Conservation (phyloP, 2,329 filamentous ascomycete genomes). For the Cladosporium halotolerans region DNA sequence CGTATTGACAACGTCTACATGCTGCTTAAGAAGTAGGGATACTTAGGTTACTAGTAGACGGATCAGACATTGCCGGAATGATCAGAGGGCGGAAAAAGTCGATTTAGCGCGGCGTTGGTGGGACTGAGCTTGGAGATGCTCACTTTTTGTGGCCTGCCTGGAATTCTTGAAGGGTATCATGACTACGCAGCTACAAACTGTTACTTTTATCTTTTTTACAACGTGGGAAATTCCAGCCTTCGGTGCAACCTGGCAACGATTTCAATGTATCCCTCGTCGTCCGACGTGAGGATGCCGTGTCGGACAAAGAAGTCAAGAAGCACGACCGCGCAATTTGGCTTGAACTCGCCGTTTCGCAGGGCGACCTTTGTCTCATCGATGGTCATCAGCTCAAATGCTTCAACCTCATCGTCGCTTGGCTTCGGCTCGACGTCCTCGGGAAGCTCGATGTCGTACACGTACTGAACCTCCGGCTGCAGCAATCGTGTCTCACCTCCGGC, state of each 20-base stretch:
- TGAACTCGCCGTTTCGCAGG: slow-evolving; percentile 70
- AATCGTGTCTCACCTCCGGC: slow-evolving; percentile 75
- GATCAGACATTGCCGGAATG: slow-evolving; percentile 1
- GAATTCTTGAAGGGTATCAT: slow-evolving; percentile 20
- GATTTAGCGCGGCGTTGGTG: slow-evolving; percentile 29
- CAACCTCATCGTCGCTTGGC: slow-evolving; percentile 85
- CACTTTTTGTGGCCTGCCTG: slow-evolving; percentile 8
- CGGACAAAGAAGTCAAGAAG: slow-evolving; percentile 86
- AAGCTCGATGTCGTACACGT: slow-evolving; percentile 82
- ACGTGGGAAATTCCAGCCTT: slow-evolving; percentile 64
- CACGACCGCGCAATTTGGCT: slow-evolving; percentile 83
- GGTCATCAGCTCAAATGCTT: slow-evolving; percentile 70
- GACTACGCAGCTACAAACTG: slow-evolving; percentile 10
- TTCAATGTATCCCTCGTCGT: slow-evolving; percentile 71
- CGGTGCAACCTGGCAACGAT: slow-evolving; percentile 72
- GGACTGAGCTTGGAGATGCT: slow-evolving; percentile 4
- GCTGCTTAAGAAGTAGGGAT: slow-evolving; percentile 73
- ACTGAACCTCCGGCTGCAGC: slow-evolving; percentile 86
- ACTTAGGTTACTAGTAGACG: slow-evolving; percentile 2
- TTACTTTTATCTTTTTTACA: slow-evolving; percentile 18
- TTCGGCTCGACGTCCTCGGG: slow-evolving; percentile 60
- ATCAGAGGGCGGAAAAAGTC: slow-evolving; percentile 7
- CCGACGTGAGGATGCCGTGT: slow-evolving; percentile 69
- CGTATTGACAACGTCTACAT: slow-evolving; percentile 92
- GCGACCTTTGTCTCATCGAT: slow-evolving; percentile 69